These are phyloP conservation scores for Diaporthe velutina DNA, from an alignment of 2,329 filamentous ascomycete species.

Conservation along the genomic window DNA sequence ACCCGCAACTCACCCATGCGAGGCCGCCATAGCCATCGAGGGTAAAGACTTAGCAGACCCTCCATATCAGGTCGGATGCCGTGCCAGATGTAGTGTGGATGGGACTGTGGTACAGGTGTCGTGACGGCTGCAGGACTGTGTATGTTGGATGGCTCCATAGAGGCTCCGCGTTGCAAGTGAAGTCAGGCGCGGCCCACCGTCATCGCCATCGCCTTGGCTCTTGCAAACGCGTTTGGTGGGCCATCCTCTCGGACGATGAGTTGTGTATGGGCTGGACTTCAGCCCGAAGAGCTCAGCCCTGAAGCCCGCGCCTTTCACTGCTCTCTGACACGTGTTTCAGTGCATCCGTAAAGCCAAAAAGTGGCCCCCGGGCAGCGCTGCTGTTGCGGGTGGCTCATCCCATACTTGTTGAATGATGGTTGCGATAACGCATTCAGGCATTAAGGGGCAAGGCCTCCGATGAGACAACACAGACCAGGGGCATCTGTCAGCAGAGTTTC, in stretches of 20 bases:
- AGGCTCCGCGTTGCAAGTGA: not conserved
- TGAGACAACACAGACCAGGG: not conserved
- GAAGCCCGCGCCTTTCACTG: not conserved
- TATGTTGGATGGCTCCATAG: not conserved
- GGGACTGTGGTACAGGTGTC: too few relatives aligned
- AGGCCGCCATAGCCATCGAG: not conserved
- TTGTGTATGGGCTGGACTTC: not conserved
- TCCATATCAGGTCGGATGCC: not conserved
- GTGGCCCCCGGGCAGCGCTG: not conserved
- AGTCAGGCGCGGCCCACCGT: not conserved
- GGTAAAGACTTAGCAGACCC: not conserved
- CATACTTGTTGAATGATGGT: not conserved
- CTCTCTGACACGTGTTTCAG: slow-evolving; percentile 24
- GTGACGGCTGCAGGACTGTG: not conserved
- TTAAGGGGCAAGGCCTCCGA: not conserved
- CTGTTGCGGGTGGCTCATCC: not conserved
- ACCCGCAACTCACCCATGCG: not conserved
- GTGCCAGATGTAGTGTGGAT: not conserved
- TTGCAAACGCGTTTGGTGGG: not conserved
- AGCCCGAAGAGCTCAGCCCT: slow-evolving; percentile 14
- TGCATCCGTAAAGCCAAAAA: not conserved
- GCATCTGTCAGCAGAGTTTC: not conserved
- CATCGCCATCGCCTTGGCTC: not conserved
- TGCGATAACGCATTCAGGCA: not conserved
- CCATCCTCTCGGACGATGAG: not conserved